Evolutionary conservation across 305 asterid species (phyloP).

Genomic region (Solanum hybrid): DNA sequence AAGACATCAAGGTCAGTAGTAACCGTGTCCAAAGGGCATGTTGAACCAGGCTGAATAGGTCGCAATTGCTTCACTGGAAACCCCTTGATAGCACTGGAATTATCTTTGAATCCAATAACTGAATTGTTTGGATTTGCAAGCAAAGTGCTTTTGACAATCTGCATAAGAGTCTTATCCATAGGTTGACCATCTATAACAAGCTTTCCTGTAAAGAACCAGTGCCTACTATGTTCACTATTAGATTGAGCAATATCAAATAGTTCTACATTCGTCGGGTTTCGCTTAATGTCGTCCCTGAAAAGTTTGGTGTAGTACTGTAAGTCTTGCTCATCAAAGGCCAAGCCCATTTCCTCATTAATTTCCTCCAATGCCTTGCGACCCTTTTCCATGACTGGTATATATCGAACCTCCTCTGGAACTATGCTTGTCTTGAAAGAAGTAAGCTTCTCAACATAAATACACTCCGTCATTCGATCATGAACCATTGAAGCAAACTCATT

Average conservation of each 20-base stretch:
- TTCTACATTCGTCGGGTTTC: conserved; percentile 81
- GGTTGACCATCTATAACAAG: conserved; percentile 79
- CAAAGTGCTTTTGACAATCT: conserved; percentile 79
- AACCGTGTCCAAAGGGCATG: conserved; percentile 51
- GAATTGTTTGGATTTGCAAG: conserved; percentile 81
- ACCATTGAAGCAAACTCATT: conserved; percentile 68
- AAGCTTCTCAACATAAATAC: conserved; percentile 61
- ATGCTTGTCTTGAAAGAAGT: conserved; percentile 58
- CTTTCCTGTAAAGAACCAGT: conserved; percentile 93
- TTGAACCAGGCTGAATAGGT: conserved; percentile 62
- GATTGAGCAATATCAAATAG: conserved; percentile 95
- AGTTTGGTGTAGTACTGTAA: conserved; percentile 80
- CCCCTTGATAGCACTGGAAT: conserved; percentile 90
- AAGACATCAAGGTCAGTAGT: conserved; percentile 50
- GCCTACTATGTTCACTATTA: conserved; percentile 94
- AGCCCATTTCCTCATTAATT: conserved; percentile 77
- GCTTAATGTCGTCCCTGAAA: conserved; percentile 66
- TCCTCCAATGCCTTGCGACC: conserved; percentile 86
- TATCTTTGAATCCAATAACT: conserved; percentile 93
- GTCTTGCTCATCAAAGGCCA: conserved; percentile 97
- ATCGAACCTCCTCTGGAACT: conserved; percentile 61
- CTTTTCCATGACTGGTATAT: conserved; percentile 80
- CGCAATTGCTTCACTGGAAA: conserved; percentile 62
- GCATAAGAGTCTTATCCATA: conserved; percentile 70
- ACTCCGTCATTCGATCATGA: conserved; percentile 94